Percentiles rank a stretch among this genome's conserved stretches.
phyloP scores from a whole-genome alignment of 2,329 filamentous ascomycete species.

The Colletotrichum lupini region DNA sequence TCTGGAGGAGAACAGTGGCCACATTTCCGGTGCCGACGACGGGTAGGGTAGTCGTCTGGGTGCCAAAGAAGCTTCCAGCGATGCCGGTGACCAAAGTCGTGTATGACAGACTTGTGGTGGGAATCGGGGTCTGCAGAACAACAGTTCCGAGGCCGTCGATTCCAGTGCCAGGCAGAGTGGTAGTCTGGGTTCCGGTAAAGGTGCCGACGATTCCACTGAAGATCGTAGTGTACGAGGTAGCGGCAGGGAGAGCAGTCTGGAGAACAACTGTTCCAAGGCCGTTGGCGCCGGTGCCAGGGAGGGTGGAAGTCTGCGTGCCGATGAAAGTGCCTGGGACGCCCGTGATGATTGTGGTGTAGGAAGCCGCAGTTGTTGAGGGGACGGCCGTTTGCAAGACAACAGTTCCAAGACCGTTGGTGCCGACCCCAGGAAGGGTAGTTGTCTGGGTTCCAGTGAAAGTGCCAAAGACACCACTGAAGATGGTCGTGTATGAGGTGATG shows the following conservation, averaged over 20 bases:
- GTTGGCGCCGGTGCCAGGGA: not conserved
- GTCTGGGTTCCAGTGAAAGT: conserved; percentile 1
- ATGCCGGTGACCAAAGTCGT: conserved; percentile 10
- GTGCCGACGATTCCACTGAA: conserved; percentile 4
- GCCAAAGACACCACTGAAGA: not conserved
- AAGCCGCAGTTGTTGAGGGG: not conserved
- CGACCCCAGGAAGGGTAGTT: not conserved
- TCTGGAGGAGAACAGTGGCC: conserved; percentile 13
- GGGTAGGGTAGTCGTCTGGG: not conserved
- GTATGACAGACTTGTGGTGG: conserved; percentile 3
- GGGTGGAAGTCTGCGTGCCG: not conserved
- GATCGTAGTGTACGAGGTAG: conserved; percentile 8
- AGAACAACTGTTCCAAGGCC: conserved; percentile 10
- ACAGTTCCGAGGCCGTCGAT: conserved; percentile 3
- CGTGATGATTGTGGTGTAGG: conserved; percentile 2
- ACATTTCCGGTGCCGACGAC: not conserved
- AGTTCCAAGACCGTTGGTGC: not conserved
- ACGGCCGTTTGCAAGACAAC: conserved; percentile 6
- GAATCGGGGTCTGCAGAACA: conserved; percentile 16
- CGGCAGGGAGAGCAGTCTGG: conserved; percentile 5
- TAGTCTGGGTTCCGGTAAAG: conserved; percentile 10
- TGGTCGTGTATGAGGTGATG: not conserved
- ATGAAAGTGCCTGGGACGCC: conserved; percentile 1
- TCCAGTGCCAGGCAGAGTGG: conserved; percentile 5
- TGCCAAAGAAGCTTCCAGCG: conserved; percentile 8